Percentiles rank a stretch among this genome's conserved stretches.
phyloP scores from a whole-genome alignment of 805 yeast genomes.

The Cyberlindnera xishuangbannaensis region DNA sequence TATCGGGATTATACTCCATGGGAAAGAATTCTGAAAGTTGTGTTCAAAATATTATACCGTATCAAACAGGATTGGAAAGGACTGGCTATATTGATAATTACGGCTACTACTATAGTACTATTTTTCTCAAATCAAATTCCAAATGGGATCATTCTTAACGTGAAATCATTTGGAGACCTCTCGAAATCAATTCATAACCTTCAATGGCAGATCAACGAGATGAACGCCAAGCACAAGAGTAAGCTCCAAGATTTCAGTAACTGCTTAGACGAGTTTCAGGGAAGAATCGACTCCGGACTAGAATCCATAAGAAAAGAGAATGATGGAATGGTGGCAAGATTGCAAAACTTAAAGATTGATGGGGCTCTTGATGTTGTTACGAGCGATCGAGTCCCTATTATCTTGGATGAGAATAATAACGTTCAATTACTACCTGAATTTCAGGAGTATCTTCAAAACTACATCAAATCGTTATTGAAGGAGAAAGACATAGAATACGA shows the following conservation, averaged over 20 bases:
- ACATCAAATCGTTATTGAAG: constrained; percentile 7
- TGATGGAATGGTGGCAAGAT: constrained; percentile 5
- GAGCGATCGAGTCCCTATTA: constrained; percentile 13
- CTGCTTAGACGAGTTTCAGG: constrained; percentile 11
- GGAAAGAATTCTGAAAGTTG: too few relatives aligned
- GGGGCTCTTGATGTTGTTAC: constrained; percentile 3
- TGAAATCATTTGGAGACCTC: constrained; percentile 16
- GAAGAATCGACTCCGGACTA: constrained; percentile 9
- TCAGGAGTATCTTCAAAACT: constrained; percentile 11
- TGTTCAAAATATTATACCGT: too few relatives aligned
- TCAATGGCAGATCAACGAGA: constrained; percentile 23
- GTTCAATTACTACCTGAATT: constrained; percentile 22
- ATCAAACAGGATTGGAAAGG: too few relatives aligned
- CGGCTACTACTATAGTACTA: neutral
- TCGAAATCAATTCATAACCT: constrained; percentile 17
- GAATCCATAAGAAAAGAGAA: constrained; percentile 11
- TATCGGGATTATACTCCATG: too few relatives aligned
- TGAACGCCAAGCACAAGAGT: constrained; percentile 16
- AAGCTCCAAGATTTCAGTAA: constrained; percentile 17
- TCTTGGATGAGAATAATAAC: constrained; percentile 14
- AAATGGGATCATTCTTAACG: constrained; percentile 13
- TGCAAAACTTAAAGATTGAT: constrained; percentile 12
- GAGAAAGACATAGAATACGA: constrained; percentile 1
- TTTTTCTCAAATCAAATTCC: constrained; percentile 12
- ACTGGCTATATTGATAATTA: neutral